Evolutionary conservation across 164 flowering plant species (phyloP).

Genomic region (Chloranthus sessilifolius): DNA sequence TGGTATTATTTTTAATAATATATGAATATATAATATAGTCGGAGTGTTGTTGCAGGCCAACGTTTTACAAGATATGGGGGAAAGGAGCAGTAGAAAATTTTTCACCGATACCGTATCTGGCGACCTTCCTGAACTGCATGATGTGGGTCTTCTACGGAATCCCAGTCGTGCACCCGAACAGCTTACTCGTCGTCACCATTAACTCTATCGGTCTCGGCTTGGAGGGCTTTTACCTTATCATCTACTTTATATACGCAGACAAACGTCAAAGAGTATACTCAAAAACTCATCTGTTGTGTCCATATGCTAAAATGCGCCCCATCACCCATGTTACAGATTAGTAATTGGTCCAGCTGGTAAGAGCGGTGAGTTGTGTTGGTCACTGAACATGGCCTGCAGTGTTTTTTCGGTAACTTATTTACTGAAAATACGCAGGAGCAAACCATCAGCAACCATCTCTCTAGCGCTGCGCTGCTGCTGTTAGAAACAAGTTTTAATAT

Average conservation of each 20-base stretch:
- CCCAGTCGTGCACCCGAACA: slow-evolving; percentile 41
- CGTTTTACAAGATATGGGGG: slow-evolving; percentile 27
- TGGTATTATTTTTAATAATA: not conserved
- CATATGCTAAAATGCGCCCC: not conserved
- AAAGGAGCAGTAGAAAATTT: slow-evolving; percentile 27
- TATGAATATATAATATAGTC: not conserved
- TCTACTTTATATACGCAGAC: slow-evolving; percentile 20
- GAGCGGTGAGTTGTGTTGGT: not conserved
- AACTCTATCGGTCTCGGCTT: slow-evolving; percentile 29
- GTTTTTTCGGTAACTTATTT: not conserved
- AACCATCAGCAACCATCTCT: no score
- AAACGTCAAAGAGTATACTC: slow-evolving; percentile 32
- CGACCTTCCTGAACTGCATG: slow-evolving; percentile 30
- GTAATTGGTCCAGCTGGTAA: not conserved
- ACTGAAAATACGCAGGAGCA: not conserved
- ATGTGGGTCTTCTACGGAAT: slow-evolving; percentile 43
- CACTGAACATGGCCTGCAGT: not conserved
- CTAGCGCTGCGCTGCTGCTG: no score
- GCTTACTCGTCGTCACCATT: slow-evolving; percentile 37
- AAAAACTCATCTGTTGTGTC: not conserved
- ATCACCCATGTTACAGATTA: not conserved
- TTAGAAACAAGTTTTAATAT: no score
- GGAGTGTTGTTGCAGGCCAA: slow-evolving; percentile 25
- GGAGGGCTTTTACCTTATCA: slow-evolving; percentile 22
- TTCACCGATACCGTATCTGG: slow-evolving; percentile 35